These are phyloP conservation scores for Alternaria ventricosa DNA, from an alignment of 2,329 filamentous ascomycete species.

Conservation along the genomic window DNA sequence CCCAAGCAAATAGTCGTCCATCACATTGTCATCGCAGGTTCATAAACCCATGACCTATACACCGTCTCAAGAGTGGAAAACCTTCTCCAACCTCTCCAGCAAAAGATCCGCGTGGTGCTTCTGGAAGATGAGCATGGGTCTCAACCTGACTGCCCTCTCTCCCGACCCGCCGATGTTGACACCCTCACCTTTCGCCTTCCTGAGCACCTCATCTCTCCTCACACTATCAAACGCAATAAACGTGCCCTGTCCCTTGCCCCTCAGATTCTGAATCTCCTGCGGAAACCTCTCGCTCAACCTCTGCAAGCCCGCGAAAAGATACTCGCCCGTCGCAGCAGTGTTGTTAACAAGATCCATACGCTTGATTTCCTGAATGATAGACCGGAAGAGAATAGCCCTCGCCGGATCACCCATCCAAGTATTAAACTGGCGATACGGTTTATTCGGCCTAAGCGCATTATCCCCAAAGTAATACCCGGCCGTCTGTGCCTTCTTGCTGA, in stretches of 20 bases:
- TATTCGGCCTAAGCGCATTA: conserved; percentile 81
- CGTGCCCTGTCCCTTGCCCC: conserved; percentile 86
- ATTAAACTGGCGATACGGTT: conserved; percentile 96
- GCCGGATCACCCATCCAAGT: conserved; percentile 96
- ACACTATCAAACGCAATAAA: conserved; percentile 93
- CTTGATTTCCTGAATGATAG: conserved; percentile 83
- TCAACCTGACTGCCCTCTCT: conserved; percentile 73
- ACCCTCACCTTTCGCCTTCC: conserved; percentile 77
- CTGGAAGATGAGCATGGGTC: conserved; percentile 94
- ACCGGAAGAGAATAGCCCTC: conserved; percentile 82
- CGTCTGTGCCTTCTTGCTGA: conserved; percentile 93
- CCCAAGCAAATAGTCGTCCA: background rate
- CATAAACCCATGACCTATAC: background rate
- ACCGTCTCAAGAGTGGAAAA: conserved; percentile 39
- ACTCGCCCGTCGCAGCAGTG: conserved; percentile 79
- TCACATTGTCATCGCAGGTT: background rate
- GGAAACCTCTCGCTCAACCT: conserved; percentile 74
- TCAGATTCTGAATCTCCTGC: conserved; percentile 78
- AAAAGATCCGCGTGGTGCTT: conserved; percentile 88
- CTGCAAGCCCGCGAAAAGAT: conserved; percentile 76
- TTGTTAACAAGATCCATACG: conserved; percentile 77
- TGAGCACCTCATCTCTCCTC: conserved; percentile 78
- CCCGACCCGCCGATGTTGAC: conserved; percentile 90
- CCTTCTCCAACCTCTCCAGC: conserved; percentile 77
- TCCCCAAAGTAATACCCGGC: conserved; percentile 92